Percentiles rank a stretch among this genome's conserved stretches.
Conservation (phyloP, 257 asterid genomes). For the Gynochthodes officinalis region DNA sequence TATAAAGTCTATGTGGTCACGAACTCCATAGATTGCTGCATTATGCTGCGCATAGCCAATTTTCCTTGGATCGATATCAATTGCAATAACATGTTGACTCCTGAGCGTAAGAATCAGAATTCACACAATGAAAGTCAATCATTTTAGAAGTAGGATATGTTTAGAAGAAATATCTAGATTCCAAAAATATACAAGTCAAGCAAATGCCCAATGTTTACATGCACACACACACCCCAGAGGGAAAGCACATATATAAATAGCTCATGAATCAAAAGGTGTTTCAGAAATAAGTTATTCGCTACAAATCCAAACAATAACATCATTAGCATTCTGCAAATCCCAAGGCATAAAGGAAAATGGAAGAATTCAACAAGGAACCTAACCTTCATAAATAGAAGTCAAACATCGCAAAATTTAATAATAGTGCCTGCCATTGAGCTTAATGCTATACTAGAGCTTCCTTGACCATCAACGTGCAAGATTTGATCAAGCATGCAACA, state of each 20-base stretch:
- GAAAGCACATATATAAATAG: not conserved
- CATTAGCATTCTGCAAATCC: not conserved
- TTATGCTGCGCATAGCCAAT: constrained; percentile 73
- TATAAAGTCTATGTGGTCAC: constrained; percentile 71
- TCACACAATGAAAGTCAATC: not conserved
- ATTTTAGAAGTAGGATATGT: not conserved
- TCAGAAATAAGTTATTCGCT: not conserved
- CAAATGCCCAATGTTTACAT: not conserved
- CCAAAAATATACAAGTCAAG: constrained; percentile 3
- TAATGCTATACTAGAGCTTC: not conserved
- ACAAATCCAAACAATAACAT: not conserved
- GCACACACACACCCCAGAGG: not conserved
- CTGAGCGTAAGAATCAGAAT: constrained; percentile 31
- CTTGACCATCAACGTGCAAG: constrained; percentile 6
- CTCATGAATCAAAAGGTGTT: not conserved
- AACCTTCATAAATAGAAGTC: not conserved
- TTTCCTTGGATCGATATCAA: constrained; percentile 82
- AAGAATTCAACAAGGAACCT: not conserved
- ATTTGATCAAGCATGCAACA: not conserved
- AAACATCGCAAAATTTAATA: not conserved
- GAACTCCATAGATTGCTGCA: constrained; percentile 83
- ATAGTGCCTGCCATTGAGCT: not conserved
- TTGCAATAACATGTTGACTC: constrained; percentile 80
- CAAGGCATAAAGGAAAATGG: not conserved
- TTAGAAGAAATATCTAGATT: not conserved